These are phyloP conservation scores for Populus tomentosa DNA, from an alignment of 441 rosid species.

Conservation along the genomic window DNA sequence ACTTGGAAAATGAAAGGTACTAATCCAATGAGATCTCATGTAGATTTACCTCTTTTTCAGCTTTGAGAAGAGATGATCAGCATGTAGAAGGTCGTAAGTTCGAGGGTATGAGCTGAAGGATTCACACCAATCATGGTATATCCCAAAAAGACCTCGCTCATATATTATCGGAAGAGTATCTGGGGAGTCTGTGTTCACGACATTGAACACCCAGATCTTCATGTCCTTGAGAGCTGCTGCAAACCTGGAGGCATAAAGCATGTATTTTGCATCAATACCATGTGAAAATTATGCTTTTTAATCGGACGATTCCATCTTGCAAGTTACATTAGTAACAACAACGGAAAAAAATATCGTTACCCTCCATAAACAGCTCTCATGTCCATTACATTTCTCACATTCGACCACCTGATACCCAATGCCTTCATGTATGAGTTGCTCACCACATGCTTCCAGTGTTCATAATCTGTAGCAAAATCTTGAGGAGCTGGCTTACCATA, in stretches of 20 bases:
- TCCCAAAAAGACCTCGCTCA: constrained; percentile 89
- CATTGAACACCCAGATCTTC: constrained; percentile 79
- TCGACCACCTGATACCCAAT: constrained; percentile 76
- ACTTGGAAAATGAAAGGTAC: neutral
- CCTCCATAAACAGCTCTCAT: constrained; percentile 97
- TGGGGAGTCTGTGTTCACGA: constrained; percentile 73
- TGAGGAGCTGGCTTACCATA: constrained; percentile 86
- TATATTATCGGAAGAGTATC: constrained; percentile 93
- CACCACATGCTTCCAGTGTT: constrained; percentile 80
- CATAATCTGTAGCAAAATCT: constrained; percentile 66
- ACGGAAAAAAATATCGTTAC: constrained; percentile 30
- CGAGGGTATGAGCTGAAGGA: constrained; percentile 90
- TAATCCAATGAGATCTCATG: neutral
- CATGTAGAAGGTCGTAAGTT: constrained; percentile 83
- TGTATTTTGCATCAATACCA: neutral
- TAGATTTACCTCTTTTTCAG: constrained; percentile 49
- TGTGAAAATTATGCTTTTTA: neutral
- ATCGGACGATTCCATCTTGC: neutral
- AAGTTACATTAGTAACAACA: neutral
- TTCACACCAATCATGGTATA: constrained; percentile 96
- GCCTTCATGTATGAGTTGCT: constrained; percentile 61
- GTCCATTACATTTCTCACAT: constrained; percentile 89
- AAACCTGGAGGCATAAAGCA: constrained; percentile 44
- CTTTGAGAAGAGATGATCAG: constrained; percentile 90
- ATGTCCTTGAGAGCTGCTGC: constrained; percentile 82